These are phyloP conservation scores for Hansenula sp. DNA, from an alignment of 1,139 yeast genomes.

Conservation along the genomic window DNA sequence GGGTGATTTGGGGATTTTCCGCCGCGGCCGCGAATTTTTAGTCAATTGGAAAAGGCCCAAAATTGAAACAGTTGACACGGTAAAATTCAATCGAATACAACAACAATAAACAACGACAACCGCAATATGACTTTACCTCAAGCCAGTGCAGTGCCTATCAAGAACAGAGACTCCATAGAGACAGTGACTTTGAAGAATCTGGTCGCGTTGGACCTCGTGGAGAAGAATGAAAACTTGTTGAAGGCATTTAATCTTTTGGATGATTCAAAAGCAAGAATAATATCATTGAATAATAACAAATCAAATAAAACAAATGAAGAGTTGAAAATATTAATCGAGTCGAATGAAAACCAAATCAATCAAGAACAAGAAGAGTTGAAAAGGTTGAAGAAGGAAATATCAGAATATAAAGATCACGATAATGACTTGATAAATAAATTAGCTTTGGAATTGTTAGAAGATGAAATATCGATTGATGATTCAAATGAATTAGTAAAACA, in stretches of 20 bases:
- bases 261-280: constrained; percentile 9
- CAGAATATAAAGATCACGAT: not conserved
- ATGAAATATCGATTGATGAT: constrained; percentile 12
- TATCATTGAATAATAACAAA: no score
- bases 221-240: constrained; percentile 19
- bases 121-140: constrained; percentile 21
- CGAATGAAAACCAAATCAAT: constrained; percentile 3
- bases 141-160: constrained; percentile 16
- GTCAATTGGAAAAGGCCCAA: no score
- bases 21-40: no score
- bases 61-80: no score
- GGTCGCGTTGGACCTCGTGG: constrained; percentile 21
- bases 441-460: constrained; percentile 15
- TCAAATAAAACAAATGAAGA: not conserved
- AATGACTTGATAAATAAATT: constrained; percentile 11
- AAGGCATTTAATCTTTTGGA: constrained; percentile 18
- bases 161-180: constrained; percentile 12
- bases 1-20: no score
- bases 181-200: constrained; percentile 22
- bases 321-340: constrained; percentile 7
- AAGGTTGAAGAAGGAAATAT: constrained; percentile 6
- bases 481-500: constrained; percentile 9
- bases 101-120: not conserved
- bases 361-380: constrained; percentile 7
- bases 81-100: no score